Evolutionary conservation across 2,329 filamentous ascomycete species (phyloP).

Genomic region (Aureobasidium sp.): DNA sequence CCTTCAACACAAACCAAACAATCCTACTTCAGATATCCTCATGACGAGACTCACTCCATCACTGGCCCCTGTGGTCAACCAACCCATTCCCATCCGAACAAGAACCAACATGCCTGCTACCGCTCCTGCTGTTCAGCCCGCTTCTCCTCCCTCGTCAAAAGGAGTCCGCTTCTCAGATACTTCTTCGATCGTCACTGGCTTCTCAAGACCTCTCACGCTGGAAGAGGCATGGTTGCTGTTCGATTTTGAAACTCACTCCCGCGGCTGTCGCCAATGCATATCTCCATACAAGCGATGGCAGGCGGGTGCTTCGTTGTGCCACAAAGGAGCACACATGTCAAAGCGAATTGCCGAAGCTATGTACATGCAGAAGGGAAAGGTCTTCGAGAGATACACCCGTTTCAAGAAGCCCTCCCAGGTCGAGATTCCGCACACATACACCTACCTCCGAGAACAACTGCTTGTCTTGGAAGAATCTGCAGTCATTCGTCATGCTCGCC

Average conservation of each 20-base stretch:
- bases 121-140: constrained; percentile 10
- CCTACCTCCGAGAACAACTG: constrained; percentile 2
- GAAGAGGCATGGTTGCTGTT: constrained; percentile 39
- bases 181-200: constrained; percentile 22
- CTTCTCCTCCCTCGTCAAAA: constrained; percentile 20
- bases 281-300: constrained; percentile 36
- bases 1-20: not conserved
- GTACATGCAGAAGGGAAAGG: constrained; percentile 29
- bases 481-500: not conserved
- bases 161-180: constrained; percentile 20
- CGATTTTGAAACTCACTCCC: constrained; percentile 40
- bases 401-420: constrained; percentile 35
- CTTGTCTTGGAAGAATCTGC: not conserved
- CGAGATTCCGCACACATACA: constrained; percentile 35
- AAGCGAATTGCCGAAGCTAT: constrained; percentile 37
- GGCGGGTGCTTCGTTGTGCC: constrained; percentile 33
- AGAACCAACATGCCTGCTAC: not conserved
- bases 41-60: not conserved
- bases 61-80: not conserved
- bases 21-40: not conserved
- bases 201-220: constrained; percentile 32
- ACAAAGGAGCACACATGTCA: constrained; percentile 35
- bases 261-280: constrained; percentile 35
- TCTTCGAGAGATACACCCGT: constrained; percentile 18
- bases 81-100: not conserved